Conservation (phyloP, 352 stramenopile genomes). For the Blastocystis sp. region DNA sequence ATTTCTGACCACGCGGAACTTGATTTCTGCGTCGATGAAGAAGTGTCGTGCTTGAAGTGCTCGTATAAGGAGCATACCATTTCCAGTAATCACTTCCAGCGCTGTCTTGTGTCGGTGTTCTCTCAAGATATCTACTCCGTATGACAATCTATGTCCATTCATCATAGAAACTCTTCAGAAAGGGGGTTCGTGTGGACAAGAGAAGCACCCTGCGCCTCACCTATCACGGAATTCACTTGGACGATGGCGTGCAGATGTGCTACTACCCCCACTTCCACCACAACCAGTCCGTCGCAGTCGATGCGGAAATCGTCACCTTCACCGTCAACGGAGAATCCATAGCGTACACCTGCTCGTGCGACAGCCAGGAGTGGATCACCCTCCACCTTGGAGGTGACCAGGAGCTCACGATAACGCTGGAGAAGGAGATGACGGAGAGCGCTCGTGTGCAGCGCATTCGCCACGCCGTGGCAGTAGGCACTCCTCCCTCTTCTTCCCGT, state of each 20-base stretch:
- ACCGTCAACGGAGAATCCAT: not conserved
- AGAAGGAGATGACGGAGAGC: conserved; percentile 16
- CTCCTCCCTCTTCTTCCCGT: not conserved
- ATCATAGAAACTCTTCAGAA: not conserved
- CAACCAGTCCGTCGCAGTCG: not conserved
- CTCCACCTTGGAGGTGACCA: not conserved
- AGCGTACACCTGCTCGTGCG: not conserved
- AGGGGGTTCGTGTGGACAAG: not conserved
- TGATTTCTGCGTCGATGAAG: conserved; percentile 11
- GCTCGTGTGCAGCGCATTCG: not conserved
- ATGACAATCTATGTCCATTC: not conserved
- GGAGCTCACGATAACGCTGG: not conserved
- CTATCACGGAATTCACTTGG: conserved; percentile 2
- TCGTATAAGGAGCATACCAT: not conserved
- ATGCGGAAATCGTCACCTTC: not conserved
- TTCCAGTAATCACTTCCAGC: conserved; percentile 7
- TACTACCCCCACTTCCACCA: conserved; percentile 21
- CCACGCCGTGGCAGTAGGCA: not conserved
- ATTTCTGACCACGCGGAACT: not conserved
- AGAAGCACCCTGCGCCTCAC: not conserved
- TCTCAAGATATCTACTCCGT: conserved; percentile 18
- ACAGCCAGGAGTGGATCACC: not conserved
- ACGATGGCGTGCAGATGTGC: conserved; percentile 1
- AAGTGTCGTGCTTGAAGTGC: not conserved
- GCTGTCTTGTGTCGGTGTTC: not conserved